Conservation (phyloP, 1,139 yeast genomes). For the Protomyces arabidopsidicola region DNA sequence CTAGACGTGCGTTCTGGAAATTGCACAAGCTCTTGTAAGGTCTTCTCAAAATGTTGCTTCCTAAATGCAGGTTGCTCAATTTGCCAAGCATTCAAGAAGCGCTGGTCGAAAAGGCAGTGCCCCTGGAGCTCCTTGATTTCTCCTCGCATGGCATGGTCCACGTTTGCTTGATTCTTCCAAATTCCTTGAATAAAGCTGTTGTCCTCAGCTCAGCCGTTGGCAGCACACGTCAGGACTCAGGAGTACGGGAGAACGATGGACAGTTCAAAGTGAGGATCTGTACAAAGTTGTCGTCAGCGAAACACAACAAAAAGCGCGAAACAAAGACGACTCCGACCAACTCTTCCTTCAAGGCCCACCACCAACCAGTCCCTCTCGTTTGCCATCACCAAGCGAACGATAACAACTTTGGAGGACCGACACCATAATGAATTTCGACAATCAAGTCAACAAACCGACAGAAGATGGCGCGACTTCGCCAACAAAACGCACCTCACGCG, state of each 20-base stretch:
- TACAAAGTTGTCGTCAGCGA: too few relatives aligned
- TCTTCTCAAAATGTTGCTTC: neutral
- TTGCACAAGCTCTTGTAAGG: conserved; percentile 62
- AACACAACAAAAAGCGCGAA: too few relatives aligned
- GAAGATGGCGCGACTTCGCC: conserved; percentile 12
- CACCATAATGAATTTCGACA: conserved; percentile 7
- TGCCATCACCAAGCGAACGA: too few relatives aligned
- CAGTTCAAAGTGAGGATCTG: too few relatives aligned
- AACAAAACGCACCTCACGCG: conserved; percentile 11
- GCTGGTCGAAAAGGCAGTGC: neutral
- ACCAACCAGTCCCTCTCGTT: too few relatives aligned
- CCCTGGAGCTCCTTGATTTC: neutral
- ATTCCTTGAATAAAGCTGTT: neutral
- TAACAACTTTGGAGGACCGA: too few relatives aligned
- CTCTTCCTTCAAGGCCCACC: too few relatives aligned
- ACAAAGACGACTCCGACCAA: too few relatives aligned
- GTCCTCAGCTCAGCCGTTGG: neutral
- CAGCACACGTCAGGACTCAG: too few relatives aligned
- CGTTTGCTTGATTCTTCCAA: neutral
- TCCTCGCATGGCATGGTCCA: neutral
- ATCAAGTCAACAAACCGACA: neutral
- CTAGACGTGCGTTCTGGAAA: conserved; percentile 86
- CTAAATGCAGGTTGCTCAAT: neutral
- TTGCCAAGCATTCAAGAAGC: conserved; percentile 4
- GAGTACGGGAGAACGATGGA: too few relatives aligned